Evolutionary conservation across 2,329 filamentous ascomycete genomes (phyloP).

Genomic region (Pseudopithomyces maydicus): DNA sequence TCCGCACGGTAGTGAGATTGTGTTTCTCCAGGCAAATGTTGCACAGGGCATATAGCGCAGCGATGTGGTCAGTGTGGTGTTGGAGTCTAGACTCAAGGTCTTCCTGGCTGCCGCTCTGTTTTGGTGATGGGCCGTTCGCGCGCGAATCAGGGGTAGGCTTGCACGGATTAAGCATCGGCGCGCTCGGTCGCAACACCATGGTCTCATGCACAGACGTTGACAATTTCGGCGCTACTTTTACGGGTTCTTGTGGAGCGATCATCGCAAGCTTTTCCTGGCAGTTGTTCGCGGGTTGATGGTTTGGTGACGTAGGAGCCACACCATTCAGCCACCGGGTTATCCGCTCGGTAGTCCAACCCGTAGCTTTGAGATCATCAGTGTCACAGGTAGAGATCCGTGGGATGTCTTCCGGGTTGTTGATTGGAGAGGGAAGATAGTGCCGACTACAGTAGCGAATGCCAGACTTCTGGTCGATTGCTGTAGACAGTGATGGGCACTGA

Average conservation of each 20-base stretch:
- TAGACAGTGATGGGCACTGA: neutral
- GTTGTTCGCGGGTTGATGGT: neutral
- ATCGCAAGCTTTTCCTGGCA: neutral
- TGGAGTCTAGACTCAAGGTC: neutral
- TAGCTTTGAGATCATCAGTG: neutral
- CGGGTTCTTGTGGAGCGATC: neutral
- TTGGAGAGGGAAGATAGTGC: neutral
- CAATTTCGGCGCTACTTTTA: neutral
- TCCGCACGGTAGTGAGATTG: constrained; percentile 6
- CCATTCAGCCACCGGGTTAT: neutral
- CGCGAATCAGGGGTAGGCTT: neutral
- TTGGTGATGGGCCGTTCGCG: no score
- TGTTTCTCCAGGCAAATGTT: constrained; percentile 20
- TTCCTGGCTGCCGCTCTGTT: neutral
- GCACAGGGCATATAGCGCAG: constrained; percentile 15
- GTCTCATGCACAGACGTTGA: neutral
- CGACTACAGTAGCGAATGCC: neutral
- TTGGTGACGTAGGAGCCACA: neutral
- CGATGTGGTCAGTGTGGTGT: neutral
- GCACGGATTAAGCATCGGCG: neutral
- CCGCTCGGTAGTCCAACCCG: neutral
- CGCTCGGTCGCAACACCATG: neutral
- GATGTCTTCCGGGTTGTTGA: neutral
- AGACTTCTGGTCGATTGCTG: neutral
- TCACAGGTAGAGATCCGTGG: neutral